Evolutionary conservation across 148 eudicot genomes (phyloP).

Genomic region (Fallopia convolvulus): DNA sequence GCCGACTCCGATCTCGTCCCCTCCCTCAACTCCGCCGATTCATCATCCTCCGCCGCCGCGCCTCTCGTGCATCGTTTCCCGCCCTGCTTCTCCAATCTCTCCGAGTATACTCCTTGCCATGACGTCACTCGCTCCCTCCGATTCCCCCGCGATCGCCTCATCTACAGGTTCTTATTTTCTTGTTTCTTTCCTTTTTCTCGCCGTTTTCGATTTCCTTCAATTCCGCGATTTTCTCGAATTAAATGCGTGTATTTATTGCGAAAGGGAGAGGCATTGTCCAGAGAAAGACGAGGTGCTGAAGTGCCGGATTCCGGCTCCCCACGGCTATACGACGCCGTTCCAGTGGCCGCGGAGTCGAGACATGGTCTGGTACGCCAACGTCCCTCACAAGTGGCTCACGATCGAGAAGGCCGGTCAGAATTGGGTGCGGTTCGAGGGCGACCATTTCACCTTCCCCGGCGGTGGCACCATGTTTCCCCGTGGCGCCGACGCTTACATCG

Average conservation of each 20-base stretch:
- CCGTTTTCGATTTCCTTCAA: not conserved
- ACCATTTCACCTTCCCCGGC: constrained; percentile 82
- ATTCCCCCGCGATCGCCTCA: constrained; percentile 40
- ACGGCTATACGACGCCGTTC: constrained; percentile 57
- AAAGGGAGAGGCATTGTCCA: constrained; percentile 72
- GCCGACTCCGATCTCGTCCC: constrained; percentile 14
- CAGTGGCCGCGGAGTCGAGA: constrained; percentile 81
- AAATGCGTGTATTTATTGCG: not conserved
- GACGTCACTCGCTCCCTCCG: constrained; percentile 49
- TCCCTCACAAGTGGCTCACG: constrained; percentile 87
- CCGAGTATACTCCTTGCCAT: constrained; percentile 82
- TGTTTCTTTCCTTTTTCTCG: not conserved
- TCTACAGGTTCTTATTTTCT: constrained; percentile 23
- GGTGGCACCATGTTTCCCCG: constrained; percentile 92
- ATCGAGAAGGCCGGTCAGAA: constrained; percentile 89
- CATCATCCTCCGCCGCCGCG: not conserved
- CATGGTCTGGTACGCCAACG: constrained; percentile 73
- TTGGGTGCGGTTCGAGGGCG: constrained; percentile 79
- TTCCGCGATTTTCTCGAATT: not conserved
- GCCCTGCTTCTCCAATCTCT: constrained; percentile 30
- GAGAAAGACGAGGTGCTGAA: constrained; percentile 27
- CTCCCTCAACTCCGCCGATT: constrained; percentile 4
- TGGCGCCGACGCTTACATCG: constrained; percentile 81
- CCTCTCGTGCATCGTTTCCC: constrained; percentile 43
- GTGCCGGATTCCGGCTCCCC: constrained; percentile 73